Conservation (phyloP, 768 basidiomycete genomes). For the Boletus rubropictus region DNA sequence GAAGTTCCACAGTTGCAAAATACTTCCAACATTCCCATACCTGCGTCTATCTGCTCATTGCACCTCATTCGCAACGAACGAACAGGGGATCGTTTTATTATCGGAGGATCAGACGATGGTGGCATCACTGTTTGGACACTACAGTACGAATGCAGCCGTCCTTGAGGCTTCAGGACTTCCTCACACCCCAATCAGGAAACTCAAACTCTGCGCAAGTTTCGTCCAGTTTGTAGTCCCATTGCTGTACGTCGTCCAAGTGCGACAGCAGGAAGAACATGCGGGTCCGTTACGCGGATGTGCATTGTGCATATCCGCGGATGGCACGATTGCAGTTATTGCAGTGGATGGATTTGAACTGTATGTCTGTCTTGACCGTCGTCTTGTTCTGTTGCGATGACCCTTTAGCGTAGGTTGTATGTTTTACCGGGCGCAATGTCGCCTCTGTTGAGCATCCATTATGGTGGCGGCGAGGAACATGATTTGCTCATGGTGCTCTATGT, state of each 20-base stretch:
- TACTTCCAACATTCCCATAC: conserved; percentile 42
- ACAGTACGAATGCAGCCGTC: conserved; percentile 39
- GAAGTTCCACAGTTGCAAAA: conserved; percentile 25
- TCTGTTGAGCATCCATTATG: conserved; percentile 56
- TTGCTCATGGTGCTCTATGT: conserved; percentile 73
- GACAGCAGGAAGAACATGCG: conserved; percentile 38
- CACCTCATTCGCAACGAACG: conserved; percentile 52
- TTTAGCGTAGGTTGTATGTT: conserved; percentile 55
- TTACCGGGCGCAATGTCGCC: conserved; percentile 78
- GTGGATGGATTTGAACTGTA: conserved; percentile 76
- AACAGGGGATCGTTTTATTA: conserved; percentile 55
- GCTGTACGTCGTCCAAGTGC: conserved; percentile 48
- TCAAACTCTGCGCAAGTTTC: conserved; percentile 66
- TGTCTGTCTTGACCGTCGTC: conserved; percentile 26
- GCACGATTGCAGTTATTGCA: conserved; percentile 76
- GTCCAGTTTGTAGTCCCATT: conserved; percentile 68
- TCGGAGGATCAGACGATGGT: conserved; percentile 77
- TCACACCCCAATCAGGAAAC: conserved; percentile 38
- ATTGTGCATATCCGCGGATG: conserved; percentile 69
- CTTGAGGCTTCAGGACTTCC: not conserved
- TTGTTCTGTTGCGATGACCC: not conserved
- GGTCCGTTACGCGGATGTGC: conserved; percentile 62
- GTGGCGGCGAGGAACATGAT: conserved; percentile 42
- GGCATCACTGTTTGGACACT: conserved; percentile 69
- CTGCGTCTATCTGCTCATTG: conserved; percentile 41